phyloP scores from a whole-genome alignment of 2,329 filamentous ascomycete genomes.

The Aspergillus felis region DNA sequence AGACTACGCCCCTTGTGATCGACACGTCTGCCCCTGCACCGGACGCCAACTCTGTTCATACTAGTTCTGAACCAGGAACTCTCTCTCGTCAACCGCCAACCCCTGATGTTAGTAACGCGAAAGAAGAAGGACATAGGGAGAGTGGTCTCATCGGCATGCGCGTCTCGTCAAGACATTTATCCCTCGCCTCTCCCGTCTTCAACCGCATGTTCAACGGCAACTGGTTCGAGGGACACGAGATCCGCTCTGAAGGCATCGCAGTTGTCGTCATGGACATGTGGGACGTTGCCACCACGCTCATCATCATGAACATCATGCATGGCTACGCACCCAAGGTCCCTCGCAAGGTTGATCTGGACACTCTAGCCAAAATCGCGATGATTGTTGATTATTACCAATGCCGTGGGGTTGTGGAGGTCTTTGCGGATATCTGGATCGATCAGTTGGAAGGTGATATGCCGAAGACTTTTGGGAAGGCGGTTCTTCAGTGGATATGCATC shows the following conservation, averaged over 20 bases:
- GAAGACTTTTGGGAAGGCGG: neutral
- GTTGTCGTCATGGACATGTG: neutral
- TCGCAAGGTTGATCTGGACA: neutral
- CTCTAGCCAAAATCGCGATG: neutral
- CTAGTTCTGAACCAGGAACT: neutral
- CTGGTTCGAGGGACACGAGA: neutral
- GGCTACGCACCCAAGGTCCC: neutral
- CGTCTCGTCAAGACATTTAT: neutral
- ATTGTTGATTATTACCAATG: slow-evolving; percentile 4
- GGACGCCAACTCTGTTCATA: neutral
- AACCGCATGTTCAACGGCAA: neutral
- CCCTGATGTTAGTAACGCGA: neutral
- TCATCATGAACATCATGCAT: slow-evolving; percentile 1
- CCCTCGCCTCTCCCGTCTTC: neutral
- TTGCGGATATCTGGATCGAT: neutral
- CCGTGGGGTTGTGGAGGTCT: neutral
- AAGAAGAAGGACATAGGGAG: neutral
- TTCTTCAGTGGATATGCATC: neutral
- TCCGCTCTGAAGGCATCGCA: neutral
- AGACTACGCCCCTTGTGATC: too few species aligned
- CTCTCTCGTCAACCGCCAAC: neutral
- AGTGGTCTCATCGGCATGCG: neutral
- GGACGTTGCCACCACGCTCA: neutral
- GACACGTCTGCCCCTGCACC: neutral
- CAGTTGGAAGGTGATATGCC: neutral